phyloP scores from a whole-genome alignment of 192 early-diverging fungal species.

The Chytriomyces hyalinus region DNA sequence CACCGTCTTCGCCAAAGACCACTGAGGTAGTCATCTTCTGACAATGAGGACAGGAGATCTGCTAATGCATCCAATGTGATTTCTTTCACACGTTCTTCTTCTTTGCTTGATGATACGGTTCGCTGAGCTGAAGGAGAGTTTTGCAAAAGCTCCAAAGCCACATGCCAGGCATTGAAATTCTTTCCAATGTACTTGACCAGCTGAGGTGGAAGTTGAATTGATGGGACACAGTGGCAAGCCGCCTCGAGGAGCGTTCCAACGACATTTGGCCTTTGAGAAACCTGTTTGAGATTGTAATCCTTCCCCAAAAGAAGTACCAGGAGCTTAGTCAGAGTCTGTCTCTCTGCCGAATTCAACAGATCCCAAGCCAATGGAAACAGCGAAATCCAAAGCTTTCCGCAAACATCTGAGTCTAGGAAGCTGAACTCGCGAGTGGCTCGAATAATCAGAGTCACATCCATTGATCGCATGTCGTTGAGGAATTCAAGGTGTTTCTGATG shows the following conservation, averaged over 20 bases:
- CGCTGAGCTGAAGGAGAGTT: slow-evolving; percentile 43
- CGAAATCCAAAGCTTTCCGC: slow-evolving; percentile 80
- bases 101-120: slow-evolving; percentile 51
- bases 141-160: slow-evolving; percentile 83
- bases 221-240: slow-evolving; percentile 73
- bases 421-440: slow-evolving; percentile 48
- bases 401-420: slow-evolving; percentile 57
- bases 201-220: slow-evolving; percentile 87
- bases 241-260: slow-evolving; percentile 91
- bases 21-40: slow-evolving; percentile 91
- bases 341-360: slow-evolving; percentile 70
- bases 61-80: slow-evolving; percentile 88
- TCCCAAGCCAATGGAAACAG: slow-evolving; percentile 89
- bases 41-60: slow-evolving; percentile 81
- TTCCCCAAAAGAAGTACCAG: slow-evolving; percentile 85
- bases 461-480: slow-evolving; percentile 54
- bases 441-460: slow-evolving; percentile 35
- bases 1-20: slow-evolving; percentile 91
- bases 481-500: slow-evolving; percentile 70
- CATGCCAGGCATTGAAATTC: slow-evolving; percentile 92
- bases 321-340: slow-evolving; percentile 83
- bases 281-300: slow-evolving; percentile 87
- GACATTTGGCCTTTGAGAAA: slow-evolving; percentile 85
- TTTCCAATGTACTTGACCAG: slow-evolving; percentile 93
- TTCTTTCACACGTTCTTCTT: slow-evolving; percentile 87